Base-by-base conservation (phyloP, 2,329 filamentous ascomycete genomes). In the Fusarium brevicatenulatum region DNA sequence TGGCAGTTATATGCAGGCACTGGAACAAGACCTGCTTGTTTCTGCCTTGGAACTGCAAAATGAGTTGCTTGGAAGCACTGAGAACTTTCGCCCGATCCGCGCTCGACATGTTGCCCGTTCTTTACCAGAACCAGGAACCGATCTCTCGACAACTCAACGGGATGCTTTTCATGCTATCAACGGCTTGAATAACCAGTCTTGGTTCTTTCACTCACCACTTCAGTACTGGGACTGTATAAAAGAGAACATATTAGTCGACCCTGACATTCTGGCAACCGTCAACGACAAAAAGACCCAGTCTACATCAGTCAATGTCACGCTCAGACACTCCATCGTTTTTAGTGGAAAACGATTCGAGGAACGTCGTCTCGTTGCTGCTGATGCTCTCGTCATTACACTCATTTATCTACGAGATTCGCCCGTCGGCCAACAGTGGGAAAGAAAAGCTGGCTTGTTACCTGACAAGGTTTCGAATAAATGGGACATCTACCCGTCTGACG, bases 121-220 rank as follows among this genome's bases (percentile, higher is more conserved):
- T n/a, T 72, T 76, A 57, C 54, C 75, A 28, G 72, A 83, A 37
- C 76, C 80, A n/a, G 68, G 71, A 21, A 71, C 63, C 5, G 81
- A 85, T 66, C 78, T 89, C 50, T 82, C 83, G 10, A 80, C 81
- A 19, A 74, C 77, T 19, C 83, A 88, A 70, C 86, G 89, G 36
- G 87, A 91, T 76, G 79, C 85, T 13, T 84, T 89, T 32, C 90
- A 91, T 76, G 86, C 89, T 57, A 83, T 86, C 73, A 91, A 91
- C 76, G 89, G 89, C 19, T 80, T 90, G 39, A 89, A 86, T 8
- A 87, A 90, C 72, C 83, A 90, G 74, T 90, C 90, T 8, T 94
- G 92, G 92, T 93, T 93, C 74, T 93, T 93, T 77, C 92, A 95
- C 76, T 95, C 93, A n/a, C 93, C 93, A 3, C 82, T 95, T 60